phyloP scores from a whole-genome alignment of 1,139 yeast genomes.

The Geotrichum australiense region DNA sequence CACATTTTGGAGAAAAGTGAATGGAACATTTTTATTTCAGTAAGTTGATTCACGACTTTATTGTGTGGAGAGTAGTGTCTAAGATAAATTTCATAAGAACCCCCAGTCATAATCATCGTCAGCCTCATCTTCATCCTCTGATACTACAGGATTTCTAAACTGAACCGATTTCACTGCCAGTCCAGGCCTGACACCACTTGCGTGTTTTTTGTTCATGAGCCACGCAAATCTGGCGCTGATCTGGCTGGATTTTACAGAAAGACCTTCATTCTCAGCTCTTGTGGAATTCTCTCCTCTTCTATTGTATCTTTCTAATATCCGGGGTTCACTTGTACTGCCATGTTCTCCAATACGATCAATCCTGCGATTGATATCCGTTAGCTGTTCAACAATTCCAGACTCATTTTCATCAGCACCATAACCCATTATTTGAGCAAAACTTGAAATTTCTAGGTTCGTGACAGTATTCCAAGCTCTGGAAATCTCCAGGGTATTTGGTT shows the following conservation, averaged over 20 bases:
- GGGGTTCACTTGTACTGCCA: no score
- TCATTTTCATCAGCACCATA: background rate
- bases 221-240: conserved; percentile 15
- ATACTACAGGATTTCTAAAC: conserved; percentile 3
- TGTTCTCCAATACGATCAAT: no score
- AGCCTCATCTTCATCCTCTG: conserved; percentile 3
- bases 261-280: conserved; percentile 3
- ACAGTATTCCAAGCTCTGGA: conserved; percentile 4
- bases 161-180: conserved; percentile 28
- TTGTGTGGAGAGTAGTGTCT: no score
- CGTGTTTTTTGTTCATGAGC: conserved; percentile 11
- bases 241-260: conserved; percentile 6
- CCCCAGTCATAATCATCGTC: conserved; percentile 1
- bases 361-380: no score
- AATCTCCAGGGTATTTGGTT: conserved; percentile 2
- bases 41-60: background rate
- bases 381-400: no score
- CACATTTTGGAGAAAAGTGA: no score
- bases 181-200: conserved; percentile 30
- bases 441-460: background rate
- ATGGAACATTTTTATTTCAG: background rate
- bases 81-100: no score
- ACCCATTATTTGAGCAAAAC: background rate
- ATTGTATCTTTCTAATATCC: no score
- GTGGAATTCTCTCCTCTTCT: no score